A percentile compares a stretch with the other conserved stretches of the same genome.
Evolutionary conservation across 176 grass and related monocot genomes (phyloP).

Genomic region (Oryza coarctata): DNA sequence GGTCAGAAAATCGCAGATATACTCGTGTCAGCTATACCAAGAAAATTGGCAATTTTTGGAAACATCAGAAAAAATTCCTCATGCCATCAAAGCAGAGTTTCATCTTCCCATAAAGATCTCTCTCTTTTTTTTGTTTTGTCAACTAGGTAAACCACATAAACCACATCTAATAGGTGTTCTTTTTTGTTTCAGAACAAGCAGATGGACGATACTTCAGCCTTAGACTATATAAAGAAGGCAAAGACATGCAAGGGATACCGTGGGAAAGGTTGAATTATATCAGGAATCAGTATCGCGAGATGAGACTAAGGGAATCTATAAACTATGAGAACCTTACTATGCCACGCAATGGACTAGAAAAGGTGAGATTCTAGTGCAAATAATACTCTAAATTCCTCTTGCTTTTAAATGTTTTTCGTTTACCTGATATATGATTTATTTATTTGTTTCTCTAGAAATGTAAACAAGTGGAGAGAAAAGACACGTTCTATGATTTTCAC

Average conservation of each 20-base stretch:
- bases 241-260: constrained; percentile 66
- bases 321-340: constrained; percentile 47
- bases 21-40: not conserved
- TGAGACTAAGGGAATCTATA: constrained; percentile 58
- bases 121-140: not conserved
- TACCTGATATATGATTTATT: not conserved
- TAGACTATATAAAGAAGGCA: constrained; percentile 31
- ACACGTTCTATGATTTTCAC: constrained; percentile 81
- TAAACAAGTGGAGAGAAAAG: constrained; percentile 44
- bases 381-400: not conserved
- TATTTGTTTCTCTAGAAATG: constrained; percentile 42
- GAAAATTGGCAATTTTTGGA: not conserved
- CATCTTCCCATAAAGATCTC: not conserved
- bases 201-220: constrained; percentile 30
- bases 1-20: no score
- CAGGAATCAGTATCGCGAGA: constrained; percentile 51
- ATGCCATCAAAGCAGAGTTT: no score
- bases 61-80: not conserved
- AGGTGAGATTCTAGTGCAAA: constrained; percentile 4
- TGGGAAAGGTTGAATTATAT: constrained; percentile 60
- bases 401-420: not conserved
- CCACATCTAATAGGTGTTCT: not conserved
- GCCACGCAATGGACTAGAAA: not conserved
- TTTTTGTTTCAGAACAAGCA: constrained; percentile 10
- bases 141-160: not conserved